Conservation (phyloP, 805 yeast genomes). For the Saccharomycopsis guyanensis region DNA sequence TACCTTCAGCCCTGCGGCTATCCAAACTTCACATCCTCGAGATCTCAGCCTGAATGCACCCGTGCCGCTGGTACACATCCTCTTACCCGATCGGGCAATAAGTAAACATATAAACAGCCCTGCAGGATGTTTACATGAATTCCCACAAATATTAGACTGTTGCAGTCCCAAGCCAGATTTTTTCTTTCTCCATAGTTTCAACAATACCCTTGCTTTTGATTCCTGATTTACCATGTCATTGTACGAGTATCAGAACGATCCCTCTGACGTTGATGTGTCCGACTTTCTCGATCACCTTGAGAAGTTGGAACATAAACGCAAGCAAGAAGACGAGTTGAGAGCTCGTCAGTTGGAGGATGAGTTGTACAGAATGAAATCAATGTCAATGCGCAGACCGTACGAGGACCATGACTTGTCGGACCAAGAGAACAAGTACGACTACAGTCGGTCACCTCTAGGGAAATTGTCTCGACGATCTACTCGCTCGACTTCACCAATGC, state of each 20-base stretch:
- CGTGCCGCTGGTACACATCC: too few species aligned
- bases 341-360: conserved; percentile 8
- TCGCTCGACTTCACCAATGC: neutral
- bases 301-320: conserved; percentile 10
- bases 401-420: conserved; percentile 10
- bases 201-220: too few species aligned
- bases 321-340: conserved; percentile 14
- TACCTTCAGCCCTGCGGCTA: too few species aligned
- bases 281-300: conserved; percentile 18
- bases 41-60: too few species aligned
- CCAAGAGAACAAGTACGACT: conserved; percentile 14
- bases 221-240: conserved; percentile 14
- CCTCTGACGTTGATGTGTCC: conserved; percentile 17
- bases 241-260: conserved; percentile 18
- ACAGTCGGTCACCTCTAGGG: neutral
- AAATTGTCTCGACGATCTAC: neutral
- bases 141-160: too few species aligned
- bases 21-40: too few species aligned
- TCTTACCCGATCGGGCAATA: too few species aligned
- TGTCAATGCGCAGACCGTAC: neutral
- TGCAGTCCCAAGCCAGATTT: too few species aligned
- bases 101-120: too few species aligned
- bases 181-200: too few species aligned
- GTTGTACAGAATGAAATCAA: conserved; percentile 11
- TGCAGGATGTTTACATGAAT: too few species aligned